These are phyloP conservation scores for Eucalyptus pauciflora DNA, from an alignment of 345 rosid species.

Conservation along the genomic window DNA sequence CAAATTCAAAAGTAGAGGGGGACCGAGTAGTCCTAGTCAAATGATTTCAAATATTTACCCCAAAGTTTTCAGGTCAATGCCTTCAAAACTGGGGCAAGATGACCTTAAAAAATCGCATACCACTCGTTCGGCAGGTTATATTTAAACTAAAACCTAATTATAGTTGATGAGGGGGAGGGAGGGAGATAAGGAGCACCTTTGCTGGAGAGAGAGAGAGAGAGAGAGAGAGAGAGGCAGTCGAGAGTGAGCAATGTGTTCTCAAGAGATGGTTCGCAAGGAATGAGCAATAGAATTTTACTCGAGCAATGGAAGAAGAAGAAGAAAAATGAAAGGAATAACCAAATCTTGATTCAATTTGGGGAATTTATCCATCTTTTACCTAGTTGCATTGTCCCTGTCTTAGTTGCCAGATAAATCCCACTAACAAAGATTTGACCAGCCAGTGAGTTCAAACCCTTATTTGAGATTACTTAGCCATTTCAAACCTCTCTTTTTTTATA, in stretches of 20 bases:
- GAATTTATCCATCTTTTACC: not conserved
- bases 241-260: not conserved
- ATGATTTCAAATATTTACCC: not conserved
- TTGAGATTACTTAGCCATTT: no score
- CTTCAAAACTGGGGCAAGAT: not conserved
- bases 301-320: not conserved
- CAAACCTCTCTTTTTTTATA: not conserved
- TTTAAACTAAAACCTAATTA: not conserved
- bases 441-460: not conserved
- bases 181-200: no score
- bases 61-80: not conserved
- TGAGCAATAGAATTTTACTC: not conserved
- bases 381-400: not conserved
- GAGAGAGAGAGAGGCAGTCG: not conserved
- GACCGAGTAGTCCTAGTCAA: not conserved
- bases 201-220: no score
- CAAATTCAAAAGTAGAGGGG: not conserved
- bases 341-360: not conserved
- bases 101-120: not conserved
- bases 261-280: not conserved
- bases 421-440: rapidly evolving
- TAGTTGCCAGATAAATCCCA: not conserved
- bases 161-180: not conserved
- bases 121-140: not conserved
- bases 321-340: not conserved